Evolutionary conservation across 257 asterid genomes (phyloP).

Genomic region (Solanum habrochaites): DNA sequence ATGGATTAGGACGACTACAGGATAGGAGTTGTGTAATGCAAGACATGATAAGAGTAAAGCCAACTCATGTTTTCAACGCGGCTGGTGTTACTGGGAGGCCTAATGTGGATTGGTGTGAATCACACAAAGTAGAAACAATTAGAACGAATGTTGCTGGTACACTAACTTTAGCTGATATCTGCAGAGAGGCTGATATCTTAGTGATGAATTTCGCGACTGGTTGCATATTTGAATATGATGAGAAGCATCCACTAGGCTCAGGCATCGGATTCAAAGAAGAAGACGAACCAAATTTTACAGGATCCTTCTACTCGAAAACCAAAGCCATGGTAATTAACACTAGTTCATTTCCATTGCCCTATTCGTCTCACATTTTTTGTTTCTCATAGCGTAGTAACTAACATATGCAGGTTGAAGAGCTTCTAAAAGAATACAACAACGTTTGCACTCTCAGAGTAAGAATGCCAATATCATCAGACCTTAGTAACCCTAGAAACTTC

Average conservation of each 20-base stretch:
- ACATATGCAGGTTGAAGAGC: conserved; percentile 14
- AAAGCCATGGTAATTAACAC: conserved; percentile 7
- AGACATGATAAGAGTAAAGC: background rate
- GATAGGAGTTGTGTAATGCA: background rate
- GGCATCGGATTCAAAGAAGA: conserved; percentile 11
- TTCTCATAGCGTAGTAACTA: background rate
- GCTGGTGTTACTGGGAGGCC: conserved; percentile 14
- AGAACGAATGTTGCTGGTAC: background rate
- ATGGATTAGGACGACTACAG: conserved; percentile 1
- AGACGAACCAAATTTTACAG: conserved; percentile 3
- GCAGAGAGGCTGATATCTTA: background rate
- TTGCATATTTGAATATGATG: conserved; percentile 6
- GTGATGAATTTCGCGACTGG: conserved; percentile 6
- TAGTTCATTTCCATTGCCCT: background rate
- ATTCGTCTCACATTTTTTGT: background rate
- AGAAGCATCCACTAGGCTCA: conserved; percentile 1
- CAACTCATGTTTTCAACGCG: conserved; percentile 4
- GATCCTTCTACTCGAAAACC: conserved; percentile 7
- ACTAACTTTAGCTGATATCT: conserved; percentile 5
- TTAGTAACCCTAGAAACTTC: conserved; percentile 20
- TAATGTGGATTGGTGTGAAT: conserved; percentile 12
- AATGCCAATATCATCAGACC: conserved; percentile 28
- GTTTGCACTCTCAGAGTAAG: conserved; percentile 27
- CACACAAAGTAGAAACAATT: conserved; percentile 2
- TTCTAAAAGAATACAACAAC: conserved; percentile 19